Evolutionary conservation across 1,284 basidiomycete genomes (phyloP).

Genomic region (Violaceomyces palustris): DNA sequence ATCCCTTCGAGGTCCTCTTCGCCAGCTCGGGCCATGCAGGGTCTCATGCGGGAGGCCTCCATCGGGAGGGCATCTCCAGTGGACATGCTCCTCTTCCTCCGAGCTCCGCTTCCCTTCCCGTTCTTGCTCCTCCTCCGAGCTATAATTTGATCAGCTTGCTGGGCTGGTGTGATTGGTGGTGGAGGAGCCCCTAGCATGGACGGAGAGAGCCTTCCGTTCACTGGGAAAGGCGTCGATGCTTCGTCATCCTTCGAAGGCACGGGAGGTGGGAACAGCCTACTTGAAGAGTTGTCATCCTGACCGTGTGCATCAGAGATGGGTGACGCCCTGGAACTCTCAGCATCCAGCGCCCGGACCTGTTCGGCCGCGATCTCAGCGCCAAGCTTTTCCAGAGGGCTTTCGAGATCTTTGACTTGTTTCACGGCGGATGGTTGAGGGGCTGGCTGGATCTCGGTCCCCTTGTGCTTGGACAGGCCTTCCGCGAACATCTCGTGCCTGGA

Average conservation of each 20-base stretch:
- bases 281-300: neutral
- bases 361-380: conserved; percentile 36
- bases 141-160: conserved; percentile 45
- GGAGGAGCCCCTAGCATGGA: conserved; percentile 5
- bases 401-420: conserved; percentile 14
- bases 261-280: neutral
- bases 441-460: conserved; percentile 23
- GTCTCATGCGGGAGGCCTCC: neutral
- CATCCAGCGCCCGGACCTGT: too few relatives aligned
- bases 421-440: conserved; percentile 32
- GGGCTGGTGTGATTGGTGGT: conserved; percentile 26
- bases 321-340: too few relatives aligned
- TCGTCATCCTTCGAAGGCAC: neutral
- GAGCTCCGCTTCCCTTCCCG: conserved; percentile 5
- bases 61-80: conserved; percentile 23
- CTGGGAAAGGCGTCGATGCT: neutral
- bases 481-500: too few relatives aligned
- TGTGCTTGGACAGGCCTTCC: too few relatives aligned
- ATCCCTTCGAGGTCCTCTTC: neutral
- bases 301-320: neutral
- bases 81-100: conserved; percentile 37
- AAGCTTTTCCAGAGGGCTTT: conserved; percentile 34
- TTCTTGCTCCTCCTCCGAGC: conserved; percentile 40
- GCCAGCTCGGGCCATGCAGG: neutral
- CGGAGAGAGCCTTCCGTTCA: neutral